Evolutionary conservation across 225 moss, liverwort and hornwort genomes (phyloP).

Genomic region (Sphagnum tenellum): DNA sequence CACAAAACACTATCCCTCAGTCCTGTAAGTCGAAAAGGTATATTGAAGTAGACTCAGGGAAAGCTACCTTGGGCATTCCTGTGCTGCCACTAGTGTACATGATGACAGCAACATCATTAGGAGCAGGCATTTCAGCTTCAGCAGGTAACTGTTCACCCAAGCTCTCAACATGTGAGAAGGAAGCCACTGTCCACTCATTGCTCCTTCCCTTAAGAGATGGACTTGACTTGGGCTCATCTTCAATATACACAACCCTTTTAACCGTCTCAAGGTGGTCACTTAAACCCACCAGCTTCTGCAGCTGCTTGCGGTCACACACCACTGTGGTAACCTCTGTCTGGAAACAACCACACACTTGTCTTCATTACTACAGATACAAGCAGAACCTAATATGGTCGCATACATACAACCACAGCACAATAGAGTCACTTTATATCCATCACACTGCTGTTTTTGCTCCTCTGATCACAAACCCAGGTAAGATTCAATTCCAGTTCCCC

Average conservation of each 20-base stretch:
- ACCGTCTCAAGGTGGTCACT: conserved; percentile 41
- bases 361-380: too few species aligned
- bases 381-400: neutral
- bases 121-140: conserved; percentile 49
- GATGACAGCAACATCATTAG: conserved; percentile 77
- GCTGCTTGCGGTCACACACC: conserved; percentile 80
- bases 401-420: neutral
- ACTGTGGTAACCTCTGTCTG: conserved; percentile 86
- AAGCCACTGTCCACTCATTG: conserved; percentile 29
- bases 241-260: conserved; percentile 74
- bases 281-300: conserved; percentile 64
- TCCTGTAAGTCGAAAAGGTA: too few species aligned
- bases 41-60: neutral
- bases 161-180: conserved; percentile 58
- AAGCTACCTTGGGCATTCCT: conserved; percentile 79
- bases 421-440: neutral
- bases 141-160: conserved; percentile 53
- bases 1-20: too few species aligned
- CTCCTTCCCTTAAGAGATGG: conserved; percentile 39
- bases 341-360: neutral
- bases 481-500: too few species aligned
- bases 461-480: too few species aligned
- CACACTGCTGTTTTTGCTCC: too few species aligned
- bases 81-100: conserved; percentile 99
- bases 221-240: conserved; percentile 46